These are phyloP conservation scores for Picea abies DNA, from an alignment of 83 land plant species.

Conservation along the genomic window DNA sequence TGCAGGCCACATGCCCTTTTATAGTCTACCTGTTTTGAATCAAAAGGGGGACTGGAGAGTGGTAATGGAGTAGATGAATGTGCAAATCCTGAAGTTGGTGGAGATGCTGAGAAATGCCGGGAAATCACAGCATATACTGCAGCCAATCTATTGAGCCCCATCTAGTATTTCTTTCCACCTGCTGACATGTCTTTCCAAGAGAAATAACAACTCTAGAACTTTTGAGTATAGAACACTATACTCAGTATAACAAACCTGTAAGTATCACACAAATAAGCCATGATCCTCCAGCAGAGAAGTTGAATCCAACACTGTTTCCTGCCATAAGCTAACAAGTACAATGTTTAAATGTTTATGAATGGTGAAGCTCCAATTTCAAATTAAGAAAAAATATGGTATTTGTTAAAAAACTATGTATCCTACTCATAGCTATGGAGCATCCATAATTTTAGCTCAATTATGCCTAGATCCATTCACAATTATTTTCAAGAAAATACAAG, in stretches of 20 bases:
- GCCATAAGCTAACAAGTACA: slow-evolving; percentile 10
- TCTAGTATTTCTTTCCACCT: neutral
- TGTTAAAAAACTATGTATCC: neutral
- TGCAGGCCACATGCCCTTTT: slow-evolving; percentile 26
- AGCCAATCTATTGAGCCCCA: neutral
- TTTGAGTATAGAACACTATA: neutral
- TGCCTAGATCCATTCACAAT: neutral
- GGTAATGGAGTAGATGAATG: neutral
- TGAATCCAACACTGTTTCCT: neutral
- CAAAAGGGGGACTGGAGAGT: neutral
- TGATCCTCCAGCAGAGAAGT: neutral
- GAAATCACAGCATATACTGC: neutral
- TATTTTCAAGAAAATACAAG: neutral
- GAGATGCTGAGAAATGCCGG: neutral
- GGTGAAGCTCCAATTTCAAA: neutral
- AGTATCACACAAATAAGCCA: neutral
- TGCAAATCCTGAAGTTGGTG: slow-evolving; percentile 7
- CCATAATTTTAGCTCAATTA: neutral
- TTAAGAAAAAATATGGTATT: neutral
- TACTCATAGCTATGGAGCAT: neutral
- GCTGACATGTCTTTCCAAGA: slow-evolving; percentile 9
- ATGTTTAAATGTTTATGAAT: neutral
- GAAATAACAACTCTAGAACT: neutral
- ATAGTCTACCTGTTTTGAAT: slow-evolving; percentile 2
- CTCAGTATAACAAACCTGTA: neutral